Conservation (phyloP, 441 rosid species). For the Populus hybrid region DNA sequence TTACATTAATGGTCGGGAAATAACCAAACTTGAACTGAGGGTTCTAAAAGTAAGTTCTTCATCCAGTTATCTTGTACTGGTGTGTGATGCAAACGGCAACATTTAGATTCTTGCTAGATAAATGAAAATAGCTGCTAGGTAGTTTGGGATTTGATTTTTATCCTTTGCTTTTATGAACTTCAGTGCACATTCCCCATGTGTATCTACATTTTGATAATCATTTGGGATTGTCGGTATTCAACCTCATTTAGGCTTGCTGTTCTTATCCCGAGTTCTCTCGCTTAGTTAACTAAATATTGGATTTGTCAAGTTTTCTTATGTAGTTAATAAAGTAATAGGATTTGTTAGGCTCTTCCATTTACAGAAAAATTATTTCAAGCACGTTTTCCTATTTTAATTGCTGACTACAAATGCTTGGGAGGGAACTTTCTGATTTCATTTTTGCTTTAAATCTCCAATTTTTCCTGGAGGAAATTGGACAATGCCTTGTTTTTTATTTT, state of each 20-base stretch:
- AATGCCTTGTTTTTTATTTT: background rate
- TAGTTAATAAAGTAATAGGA: background rate
- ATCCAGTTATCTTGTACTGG: background rate
- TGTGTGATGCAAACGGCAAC: background rate
- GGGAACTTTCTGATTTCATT: background rate
- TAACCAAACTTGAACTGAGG: conserved; percentile 83
- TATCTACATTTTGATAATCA: background rate
- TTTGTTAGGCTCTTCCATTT: conserved; percentile 1
- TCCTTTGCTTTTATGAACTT: background rate
- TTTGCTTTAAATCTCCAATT: background rate
- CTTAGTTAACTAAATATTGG: background rate
- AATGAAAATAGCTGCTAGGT: background rate
- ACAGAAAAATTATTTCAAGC: background rate
- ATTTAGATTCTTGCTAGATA: background rate
- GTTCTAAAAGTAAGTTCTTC: conserved; percentile 59
- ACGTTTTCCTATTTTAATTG: background rate
- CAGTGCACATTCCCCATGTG: background rate
- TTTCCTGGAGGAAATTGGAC: background rate
- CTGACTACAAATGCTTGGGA: background rate
- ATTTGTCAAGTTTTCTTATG: background rate
- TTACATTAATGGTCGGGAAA: conserved; percentile 90
- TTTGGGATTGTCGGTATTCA: background rate
- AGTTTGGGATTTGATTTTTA: background rate
- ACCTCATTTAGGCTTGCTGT: background rate
- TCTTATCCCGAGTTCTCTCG: background rate